Evolutionary conservation across 768 basidiomycete species (phyloP).

Genomic region (Trametes cingulata): DNA sequence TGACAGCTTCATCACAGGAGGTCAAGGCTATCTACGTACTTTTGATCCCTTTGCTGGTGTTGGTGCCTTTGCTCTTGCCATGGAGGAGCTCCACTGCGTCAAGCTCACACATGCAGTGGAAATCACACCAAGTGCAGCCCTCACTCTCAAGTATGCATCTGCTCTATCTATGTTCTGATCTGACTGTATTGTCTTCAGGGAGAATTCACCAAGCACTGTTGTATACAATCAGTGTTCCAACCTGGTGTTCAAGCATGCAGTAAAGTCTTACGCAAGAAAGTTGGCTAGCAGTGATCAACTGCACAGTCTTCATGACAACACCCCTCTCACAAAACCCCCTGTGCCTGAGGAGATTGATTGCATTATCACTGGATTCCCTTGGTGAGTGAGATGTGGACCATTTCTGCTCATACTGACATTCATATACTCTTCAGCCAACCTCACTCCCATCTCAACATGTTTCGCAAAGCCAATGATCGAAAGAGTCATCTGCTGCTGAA

Average conservation of each 20-base stretch:
- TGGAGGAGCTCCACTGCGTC: constrained; percentile 55
- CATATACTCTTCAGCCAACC: constrained; percentile 59
- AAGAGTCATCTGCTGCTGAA: constrained; percentile 73
- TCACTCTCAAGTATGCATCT: constrained; percentile 62
- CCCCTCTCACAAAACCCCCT: constrained; percentile 46
- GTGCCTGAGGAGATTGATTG: constrained; percentile 57
- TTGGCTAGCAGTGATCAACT: constrained; percentile 35
- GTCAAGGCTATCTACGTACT: constrained; percentile 29
- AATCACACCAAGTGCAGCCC: constrained; percentile 72
- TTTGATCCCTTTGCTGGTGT: constrained; percentile 47
- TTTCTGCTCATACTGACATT: not conserved
- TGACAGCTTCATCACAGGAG: constrained; percentile 35
- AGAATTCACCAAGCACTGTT: constrained; percentile 50
- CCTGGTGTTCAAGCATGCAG: constrained; percentile 53
- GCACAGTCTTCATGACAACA: constrained; percentile 39
- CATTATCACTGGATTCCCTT: constrained; percentile 74
- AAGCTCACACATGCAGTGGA: constrained; percentile 69
- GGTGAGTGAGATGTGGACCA: constrained; percentile 40
- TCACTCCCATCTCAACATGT: constrained; percentile 75
- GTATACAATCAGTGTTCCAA: constrained; percentile 79
- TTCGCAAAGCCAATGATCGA: constrained; percentile 59
- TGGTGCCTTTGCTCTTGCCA: constrained; percentile 63
- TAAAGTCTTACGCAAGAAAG: constrained; percentile 48
- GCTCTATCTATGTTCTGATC: not conserved
- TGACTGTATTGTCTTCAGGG: constrained; percentile 35